Evolutionary conservation across 768 basidiomycete genomes (phyloP).

Genomic region (Neoboletus brunneissimus): DNA sequence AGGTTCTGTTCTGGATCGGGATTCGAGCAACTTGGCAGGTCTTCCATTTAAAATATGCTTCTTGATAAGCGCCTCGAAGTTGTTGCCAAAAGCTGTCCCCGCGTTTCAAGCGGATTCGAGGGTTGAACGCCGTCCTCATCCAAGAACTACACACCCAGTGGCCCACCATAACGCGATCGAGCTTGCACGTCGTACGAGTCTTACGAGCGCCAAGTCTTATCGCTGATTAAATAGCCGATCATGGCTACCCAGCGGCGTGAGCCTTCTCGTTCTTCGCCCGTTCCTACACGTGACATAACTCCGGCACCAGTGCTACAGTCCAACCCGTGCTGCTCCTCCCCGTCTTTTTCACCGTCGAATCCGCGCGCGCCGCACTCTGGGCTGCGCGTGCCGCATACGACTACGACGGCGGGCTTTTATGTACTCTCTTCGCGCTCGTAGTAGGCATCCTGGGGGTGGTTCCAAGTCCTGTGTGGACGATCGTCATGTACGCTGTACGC

Average conservation of each 20-base stretch:
- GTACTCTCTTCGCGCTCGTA: background rate
- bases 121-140: background rate
- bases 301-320: background rate
- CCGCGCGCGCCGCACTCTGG: background rate
- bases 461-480: background rate
- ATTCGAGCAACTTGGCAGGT: background rate
- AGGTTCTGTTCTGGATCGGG: too few relatives aligned
- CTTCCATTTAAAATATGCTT: constrained; percentile 9
- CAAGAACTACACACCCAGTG: background rate
- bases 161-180: background rate
- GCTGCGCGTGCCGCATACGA: background rate
- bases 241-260: background rate
- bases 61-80: background rate
- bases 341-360: constrained; percentile 14
- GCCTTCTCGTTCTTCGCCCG: background rate
- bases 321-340: constrained; percentile 8
- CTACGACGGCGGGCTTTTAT: background rate
- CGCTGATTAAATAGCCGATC: background rate
- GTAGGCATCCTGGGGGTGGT: background rate
- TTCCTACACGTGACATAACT: background rate
- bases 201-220: background rate
- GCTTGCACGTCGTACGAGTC: background rate
- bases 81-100: background rate
- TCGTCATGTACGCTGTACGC: background rate
- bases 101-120: background rate